These are phyloP conservation scores for Coemansia sp. DNA, from an alignment of 192 early-diverging fungal species.

Conservation along the genomic window DNA sequence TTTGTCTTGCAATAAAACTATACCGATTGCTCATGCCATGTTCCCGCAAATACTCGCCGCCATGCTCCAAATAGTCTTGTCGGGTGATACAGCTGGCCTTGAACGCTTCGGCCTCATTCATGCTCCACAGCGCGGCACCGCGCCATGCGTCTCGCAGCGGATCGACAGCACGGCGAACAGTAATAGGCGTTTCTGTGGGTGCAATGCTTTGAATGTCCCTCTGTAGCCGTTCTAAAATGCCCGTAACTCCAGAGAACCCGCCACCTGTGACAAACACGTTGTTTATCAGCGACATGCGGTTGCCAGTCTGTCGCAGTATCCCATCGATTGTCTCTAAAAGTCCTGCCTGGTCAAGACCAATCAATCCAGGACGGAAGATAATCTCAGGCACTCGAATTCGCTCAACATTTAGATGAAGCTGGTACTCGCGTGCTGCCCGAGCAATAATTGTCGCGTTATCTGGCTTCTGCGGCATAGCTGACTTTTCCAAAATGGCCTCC, in stretches of 20 bases:
- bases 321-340: slow-evolving; percentile 74
- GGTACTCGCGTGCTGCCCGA: slow-evolving; percentile 62
- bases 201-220: slow-evolving; percentile 63
- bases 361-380: slow-evolving; percentile 83
- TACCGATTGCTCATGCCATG: slow-evolving; percentile 76
- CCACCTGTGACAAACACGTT: slow-evolving; percentile 82
- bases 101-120: slow-evolving; percentile 41
- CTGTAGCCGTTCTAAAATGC: slow-evolving; percentile 65
- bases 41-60: slow-evolving; percentile 83
- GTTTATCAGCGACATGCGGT: slow-evolving; percentile 29
- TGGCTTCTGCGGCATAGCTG: slow-evolving; percentile 51
- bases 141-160: slow-evolving; percentile 81
- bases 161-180: slow-evolving; percentile 64
- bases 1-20: slow-evolving; percentile 6
- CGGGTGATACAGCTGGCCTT: slow-evolving; percentile 58
- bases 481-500: slow-evolving; percentile 56
- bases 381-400: slow-evolving; percentile 85
- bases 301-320: slow-evolving; percentile 51
- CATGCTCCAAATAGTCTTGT: slow-evolving; percentile 79
- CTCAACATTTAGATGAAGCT: slow-evolving; percentile 90
- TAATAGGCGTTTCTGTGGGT: slow-evolving; percentile 58
- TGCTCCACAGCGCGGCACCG: slow-evolving; percentile 76
- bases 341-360: slow-evolving; percentile 88
- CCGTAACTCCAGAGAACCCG: slow-evolving; percentile 59
- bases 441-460: slow-evolving; percentile 49